Percentiles rank a stretch among this genome's conserved stretches.
These are phyloP conservation scores for Luffa aegyptiaca DNA, from an alignment of 306 rosid species.

Conservation along the genomic window DNA sequence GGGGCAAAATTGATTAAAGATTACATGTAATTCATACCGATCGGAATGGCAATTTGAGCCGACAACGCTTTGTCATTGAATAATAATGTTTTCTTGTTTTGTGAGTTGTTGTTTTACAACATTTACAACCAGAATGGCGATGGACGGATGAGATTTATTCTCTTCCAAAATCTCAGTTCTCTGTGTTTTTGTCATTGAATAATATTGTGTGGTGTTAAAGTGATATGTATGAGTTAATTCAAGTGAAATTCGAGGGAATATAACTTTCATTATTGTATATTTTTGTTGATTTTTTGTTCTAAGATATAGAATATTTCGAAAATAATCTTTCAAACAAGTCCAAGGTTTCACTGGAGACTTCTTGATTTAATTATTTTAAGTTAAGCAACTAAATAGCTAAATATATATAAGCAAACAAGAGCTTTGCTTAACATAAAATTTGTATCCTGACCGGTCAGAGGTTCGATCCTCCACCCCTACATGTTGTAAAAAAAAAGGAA, in stretches of 20 bases:
- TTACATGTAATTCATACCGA: background rate
- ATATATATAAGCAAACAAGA: too few relatives aligned
- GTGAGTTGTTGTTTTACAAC: background rate
- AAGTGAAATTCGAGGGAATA: too few relatives aligned
- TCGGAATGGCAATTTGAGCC: background rate
- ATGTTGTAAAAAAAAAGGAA: too few relatives aligned
- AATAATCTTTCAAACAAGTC: background rate
- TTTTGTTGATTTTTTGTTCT: too few relatives aligned
- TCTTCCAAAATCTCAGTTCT: background rate
- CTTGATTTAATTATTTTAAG: background rate
- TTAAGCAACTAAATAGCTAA: background rate
- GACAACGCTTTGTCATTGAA: background rate
- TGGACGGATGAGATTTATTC: constrained; percentile 1
- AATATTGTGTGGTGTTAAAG: too few relatives aligned
- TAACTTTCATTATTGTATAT: too few relatives aligned
- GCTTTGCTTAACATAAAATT: too few relatives aligned
- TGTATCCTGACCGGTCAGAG: too few relatives aligned
- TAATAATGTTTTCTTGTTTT: background rate
- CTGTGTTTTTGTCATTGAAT: too few relatives aligned
- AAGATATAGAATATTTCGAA: too few relatives aligned
- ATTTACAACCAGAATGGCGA: background rate
- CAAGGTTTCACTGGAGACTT: background rate
- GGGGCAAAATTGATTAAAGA: background rate
- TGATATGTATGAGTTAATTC: too few relatives aligned
- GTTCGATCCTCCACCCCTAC: too few relatives aligned